Conservation (phyloP, 1,284 basidiomycete species). For the Fomitopsis palustris region DNA sequence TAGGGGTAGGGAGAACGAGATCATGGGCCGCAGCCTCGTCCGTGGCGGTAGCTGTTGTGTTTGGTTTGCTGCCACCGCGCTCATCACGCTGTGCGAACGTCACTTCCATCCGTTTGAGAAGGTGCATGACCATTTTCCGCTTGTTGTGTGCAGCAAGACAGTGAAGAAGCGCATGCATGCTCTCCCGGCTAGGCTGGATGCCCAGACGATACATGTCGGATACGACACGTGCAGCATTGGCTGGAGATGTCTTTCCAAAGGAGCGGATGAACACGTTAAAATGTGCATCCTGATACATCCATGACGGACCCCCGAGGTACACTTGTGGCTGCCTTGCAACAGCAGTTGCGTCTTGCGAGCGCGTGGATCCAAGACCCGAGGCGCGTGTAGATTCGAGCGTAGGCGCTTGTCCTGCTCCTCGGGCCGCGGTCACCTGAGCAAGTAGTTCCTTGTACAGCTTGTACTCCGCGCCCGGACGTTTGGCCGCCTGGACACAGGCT, state of each 20-base stretch:
- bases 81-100: constrained; percentile 14
- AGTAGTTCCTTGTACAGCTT: constrained; percentile 29
- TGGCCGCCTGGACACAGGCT: constrained; percentile 19
- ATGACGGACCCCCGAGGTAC: constrained; percentile 9
- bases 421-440: constrained; percentile 9
- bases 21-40: not conserved
- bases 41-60: not conserved
- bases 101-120: constrained; percentile 9
- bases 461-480: constrained; percentile 8
- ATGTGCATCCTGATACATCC: constrained; percentile 18
- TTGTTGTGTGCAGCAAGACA: constrained; percentile 22
- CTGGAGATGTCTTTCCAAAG: constrained; percentile 8
- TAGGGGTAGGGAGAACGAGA: constrained; percentile 3
- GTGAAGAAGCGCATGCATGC: constrained; percentile 19
- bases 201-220: constrained; percentile 32
- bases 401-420: not conserved
- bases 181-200: constrained; percentile 21
- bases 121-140: constrained; percentile 10
- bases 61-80: not conserved
- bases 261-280: constrained; percentile 26
- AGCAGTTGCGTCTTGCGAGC: too few species aligned
- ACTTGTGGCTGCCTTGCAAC: not conserved
- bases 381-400: not conserved
- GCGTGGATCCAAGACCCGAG: not conserved
- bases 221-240: constrained; percentile 21